Conservation (phyloP, 148 eudicot genomes). For the Gaultheria prostrata region DNA sequence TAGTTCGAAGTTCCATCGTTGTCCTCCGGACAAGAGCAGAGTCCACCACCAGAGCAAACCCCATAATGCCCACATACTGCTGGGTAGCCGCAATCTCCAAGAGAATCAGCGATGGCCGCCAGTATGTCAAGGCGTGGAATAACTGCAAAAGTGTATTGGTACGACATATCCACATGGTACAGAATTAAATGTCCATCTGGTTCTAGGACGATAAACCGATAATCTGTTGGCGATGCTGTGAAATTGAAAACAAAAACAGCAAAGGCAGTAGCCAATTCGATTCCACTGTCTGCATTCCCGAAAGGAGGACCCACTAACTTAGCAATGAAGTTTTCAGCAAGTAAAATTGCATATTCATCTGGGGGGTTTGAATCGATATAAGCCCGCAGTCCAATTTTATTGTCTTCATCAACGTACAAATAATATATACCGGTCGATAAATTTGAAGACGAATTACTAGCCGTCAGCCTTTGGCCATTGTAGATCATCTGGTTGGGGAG, state of each 20-base stretch:
- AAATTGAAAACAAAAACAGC: background rate
- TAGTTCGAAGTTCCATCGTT: background rate
- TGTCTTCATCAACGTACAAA: background rate
- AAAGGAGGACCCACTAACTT: background rate
- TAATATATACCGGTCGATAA: slow-evolving; percentile 9
- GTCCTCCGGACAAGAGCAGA: slow-evolving; percentile 11
- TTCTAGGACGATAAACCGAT: slow-evolving; percentile 6
- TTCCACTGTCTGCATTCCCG: background rate
- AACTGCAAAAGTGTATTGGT: background rate
- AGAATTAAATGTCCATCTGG: slow-evolving; percentile 19
- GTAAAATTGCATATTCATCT: background rate
- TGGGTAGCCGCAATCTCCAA: slow-evolving; percentile 14
- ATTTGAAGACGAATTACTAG: slow-evolving; percentile 1
- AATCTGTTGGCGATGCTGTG: background rate
- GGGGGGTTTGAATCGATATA: slow-evolving; percentile 8
- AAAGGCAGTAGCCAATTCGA: background rate
- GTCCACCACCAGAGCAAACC: slow-evolving; percentile 2
- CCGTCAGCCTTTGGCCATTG: background rate
- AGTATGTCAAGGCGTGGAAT: background rate
- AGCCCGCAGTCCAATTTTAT: slow-evolving; percentile 14
- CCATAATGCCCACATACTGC: slow-evolving; percentile 21
- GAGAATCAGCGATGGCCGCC: background rate
- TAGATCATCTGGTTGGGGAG: slow-evolving; percentile 14
- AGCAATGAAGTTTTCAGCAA: background rate
- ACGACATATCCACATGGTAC: background rate